Conservation (phyloP, 345 rosid genomes). For the Adansonia digitata region DNA sequence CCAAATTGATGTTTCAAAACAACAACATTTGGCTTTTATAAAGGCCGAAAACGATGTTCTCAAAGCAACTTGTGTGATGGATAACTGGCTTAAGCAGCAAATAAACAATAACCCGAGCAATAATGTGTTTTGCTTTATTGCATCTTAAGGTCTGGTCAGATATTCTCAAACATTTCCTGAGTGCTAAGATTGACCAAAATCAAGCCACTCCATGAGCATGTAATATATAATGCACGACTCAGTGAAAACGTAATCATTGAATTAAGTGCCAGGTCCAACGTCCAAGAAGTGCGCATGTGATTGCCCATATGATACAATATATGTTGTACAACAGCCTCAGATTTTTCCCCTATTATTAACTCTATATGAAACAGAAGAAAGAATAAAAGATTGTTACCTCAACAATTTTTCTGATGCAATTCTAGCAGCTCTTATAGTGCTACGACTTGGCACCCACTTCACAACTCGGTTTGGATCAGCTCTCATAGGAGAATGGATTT, state of each 20-base stretch:
- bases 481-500: slow-evolving; percentile 92
- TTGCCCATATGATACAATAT: not conserved
- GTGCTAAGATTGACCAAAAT: not conserved
- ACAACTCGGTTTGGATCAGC: slow-evolving; percentile 60
- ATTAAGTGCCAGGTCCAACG: not conserved
- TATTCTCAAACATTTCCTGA: not conserved
- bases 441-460: slow-evolving; percentile 61
- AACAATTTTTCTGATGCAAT: slow-evolving; percentile 76
- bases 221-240: not conserved
- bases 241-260: not conserved
- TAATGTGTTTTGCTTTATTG: not conserved
- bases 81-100: not conserved
- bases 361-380: not conserved
- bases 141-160: not conserved
- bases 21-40: not conserved
- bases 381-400: slow-evolving; percentile 34
- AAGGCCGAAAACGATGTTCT: not conserved
- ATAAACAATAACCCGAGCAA: not conserved
- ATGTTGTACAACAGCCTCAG: not conserved
- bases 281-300: not conserved
- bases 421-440: slow-evolving; percentile 69
- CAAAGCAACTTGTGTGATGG: not conserved
- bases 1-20: not conserved
- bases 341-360: not conserved
- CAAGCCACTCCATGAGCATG: not conserved